Percentiles rank a stretch among this genome's conserved stretches.
phyloP scores from a whole-genome alignment of 257 asterid species.

The Craterostigma plantagineum region DNA sequence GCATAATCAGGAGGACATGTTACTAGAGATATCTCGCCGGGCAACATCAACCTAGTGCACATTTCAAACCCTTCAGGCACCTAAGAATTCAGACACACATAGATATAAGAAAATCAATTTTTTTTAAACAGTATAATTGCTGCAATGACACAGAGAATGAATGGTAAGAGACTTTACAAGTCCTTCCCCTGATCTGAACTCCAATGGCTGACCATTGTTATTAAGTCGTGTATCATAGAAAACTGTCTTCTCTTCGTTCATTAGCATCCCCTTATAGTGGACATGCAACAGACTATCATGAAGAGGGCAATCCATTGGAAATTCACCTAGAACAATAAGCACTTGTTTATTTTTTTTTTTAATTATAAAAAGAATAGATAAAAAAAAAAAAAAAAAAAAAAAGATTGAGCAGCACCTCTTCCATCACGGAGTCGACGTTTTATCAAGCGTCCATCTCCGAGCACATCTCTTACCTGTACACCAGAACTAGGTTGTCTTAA shows the following conservation, averaged over 20 bases:
- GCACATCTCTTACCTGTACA: slow-evolving; percentile 84
- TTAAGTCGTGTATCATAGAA: slow-evolving; percentile 71
- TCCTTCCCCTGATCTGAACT: slow-evolving; percentile 98
- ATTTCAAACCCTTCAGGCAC: slow-evolving; percentile 98
- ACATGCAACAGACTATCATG: slow-evolving; percentile 79
- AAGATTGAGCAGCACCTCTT: slow-evolving; percentile 64
- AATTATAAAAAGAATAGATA: slow-evolving; percentile 2
- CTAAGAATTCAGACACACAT: slow-evolving; percentile 22
- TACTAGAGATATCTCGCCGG: slow-evolving; percentile 80
- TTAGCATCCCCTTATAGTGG: slow-evolving; percentile 87
- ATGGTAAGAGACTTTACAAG: slow-evolving; percentile 40
- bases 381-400: too few relatives aligned
- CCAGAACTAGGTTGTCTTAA: slow-evolving; percentile 2
- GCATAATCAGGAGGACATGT: slow-evolving; percentile 97
- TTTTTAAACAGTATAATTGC: background rate
- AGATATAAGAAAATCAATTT: background rate
- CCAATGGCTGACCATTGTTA: slow-evolving; percentile 65
- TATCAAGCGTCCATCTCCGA: slow-evolving; percentile 93
- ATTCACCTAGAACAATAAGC: slow-evolving; percentile 48
- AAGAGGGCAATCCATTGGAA: slow-evolving; percentile 99
- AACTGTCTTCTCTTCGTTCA: slow-evolving; percentile 53
- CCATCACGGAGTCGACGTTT: slow-evolving; percentile 86
- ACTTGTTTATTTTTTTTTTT: background rate
- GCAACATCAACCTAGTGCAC: slow-evolving; percentile 90
- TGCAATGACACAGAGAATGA: slow-evolving; percentile 5